These are phyloP conservation scores for Calonectria montana DNA, from an alignment of 2,329 filamentous ascomycete species.

Conservation along the genomic window DNA sequence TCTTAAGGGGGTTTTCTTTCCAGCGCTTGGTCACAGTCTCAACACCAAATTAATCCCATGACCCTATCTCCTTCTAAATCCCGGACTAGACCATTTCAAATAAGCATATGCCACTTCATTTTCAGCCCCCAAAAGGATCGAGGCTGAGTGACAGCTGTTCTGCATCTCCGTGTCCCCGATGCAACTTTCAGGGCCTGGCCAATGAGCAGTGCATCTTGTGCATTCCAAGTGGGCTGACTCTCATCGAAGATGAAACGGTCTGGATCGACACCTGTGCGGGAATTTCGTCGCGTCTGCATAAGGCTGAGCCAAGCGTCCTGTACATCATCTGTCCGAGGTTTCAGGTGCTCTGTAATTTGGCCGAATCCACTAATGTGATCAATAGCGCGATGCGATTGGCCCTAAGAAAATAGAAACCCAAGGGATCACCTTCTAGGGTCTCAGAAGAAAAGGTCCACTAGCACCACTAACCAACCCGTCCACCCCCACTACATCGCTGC, in stretches of 20 bases:
- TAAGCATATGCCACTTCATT: neutral
- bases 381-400: neutral
- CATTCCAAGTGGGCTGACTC: neutral
- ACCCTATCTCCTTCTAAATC: neutral
- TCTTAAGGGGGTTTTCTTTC: neutral
- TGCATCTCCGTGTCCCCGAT: neutral
- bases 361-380: neutral
- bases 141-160: neutral
- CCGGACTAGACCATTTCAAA: neutral
- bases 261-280: neutral
- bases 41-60: neutral
- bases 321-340: neutral
- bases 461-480: neutral
- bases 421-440: neutral
- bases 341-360: neutral
- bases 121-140: neutral
- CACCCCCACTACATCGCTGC: neutral
- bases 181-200: neutral
- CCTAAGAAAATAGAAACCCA: neutral
- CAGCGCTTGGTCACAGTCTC: neutral
- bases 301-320: neutral
- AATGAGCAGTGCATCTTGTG: neutral
- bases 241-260: neutral
- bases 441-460: neutral
- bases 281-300: neutral